Evolutionary conservation across 2,329 filamentous ascomycete species (phyloP).

Genomic region (Helotiales sp.): DNA sequence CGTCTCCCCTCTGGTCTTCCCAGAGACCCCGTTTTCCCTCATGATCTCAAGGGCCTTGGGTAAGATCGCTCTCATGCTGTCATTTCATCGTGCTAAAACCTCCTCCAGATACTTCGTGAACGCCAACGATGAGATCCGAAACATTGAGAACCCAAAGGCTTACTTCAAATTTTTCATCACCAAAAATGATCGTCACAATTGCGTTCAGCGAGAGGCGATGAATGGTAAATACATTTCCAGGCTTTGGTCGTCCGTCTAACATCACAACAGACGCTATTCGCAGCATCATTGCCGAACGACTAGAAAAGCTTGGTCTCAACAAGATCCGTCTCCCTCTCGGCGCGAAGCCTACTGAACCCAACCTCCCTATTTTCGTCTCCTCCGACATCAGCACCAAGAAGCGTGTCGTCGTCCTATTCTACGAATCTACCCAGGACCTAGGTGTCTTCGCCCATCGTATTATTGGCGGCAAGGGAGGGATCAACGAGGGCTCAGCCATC

Average conservation of each 20-base stretch:
- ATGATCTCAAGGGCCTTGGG: constrained; percentile 71
- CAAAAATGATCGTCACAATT: constrained; percentile 75
- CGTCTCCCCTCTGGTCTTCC: constrained; percentile 68
- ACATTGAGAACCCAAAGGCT: constrained; percentile 62
- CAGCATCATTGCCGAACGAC: constrained; percentile 59
- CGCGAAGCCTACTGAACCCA: constrained; percentile 47
- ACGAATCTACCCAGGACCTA: constrained; percentile 69
- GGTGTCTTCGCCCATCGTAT: constrained; percentile 73
- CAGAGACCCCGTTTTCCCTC: constrained; percentile 65
- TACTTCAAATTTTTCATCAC: constrained; percentile 76
- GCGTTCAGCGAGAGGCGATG: constrained; percentile 71
- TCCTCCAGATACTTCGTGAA: constrained; percentile 73
- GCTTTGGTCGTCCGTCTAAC: constrained; percentile 1
- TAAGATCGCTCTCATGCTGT: constrained; percentile 41
- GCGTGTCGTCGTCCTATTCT: constrained; percentile 73
- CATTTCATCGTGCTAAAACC: not conserved
- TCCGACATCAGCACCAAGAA: constrained; percentile 53
- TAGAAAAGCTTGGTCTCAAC: constrained; percentile 59
- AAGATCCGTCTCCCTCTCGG: constrained; percentile 62
- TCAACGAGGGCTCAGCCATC: constrained; percentile 70
- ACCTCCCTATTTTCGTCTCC: constrained; percentile 69
- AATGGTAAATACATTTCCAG: constrained; percentile 54
- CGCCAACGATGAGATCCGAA: constrained; percentile 71
- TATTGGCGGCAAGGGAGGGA: constrained; percentile 60
- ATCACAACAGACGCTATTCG: constrained; percentile 58